A percentile compares a stretch with the other conserved stretches of the same genome.
phyloP scores from a whole-genome alignment of 306 rosid species.

The Vicia sativa region DNA sequence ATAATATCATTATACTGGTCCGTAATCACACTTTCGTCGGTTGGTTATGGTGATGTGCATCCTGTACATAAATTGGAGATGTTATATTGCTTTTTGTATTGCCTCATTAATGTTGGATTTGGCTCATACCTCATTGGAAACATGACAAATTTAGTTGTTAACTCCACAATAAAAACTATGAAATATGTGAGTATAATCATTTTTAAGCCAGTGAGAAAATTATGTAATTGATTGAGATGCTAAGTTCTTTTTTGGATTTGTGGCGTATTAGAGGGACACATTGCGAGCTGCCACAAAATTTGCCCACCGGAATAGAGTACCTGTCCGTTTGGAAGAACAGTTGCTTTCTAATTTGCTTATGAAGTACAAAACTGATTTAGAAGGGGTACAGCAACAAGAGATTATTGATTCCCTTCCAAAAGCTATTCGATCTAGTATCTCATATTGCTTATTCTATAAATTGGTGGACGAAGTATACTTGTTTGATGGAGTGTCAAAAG shows the following conservation, averaged over 20 bases:
- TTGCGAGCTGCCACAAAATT: slow-evolving; percentile 69
- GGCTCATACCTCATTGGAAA: slow-evolving; percentile 75
- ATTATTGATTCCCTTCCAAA: slow-evolving; percentile 76
- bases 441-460: slow-evolving; percentile 63
- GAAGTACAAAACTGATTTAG: slow-evolving; percentile 75
- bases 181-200: slow-evolving; percentile 62
- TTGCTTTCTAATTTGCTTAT: slow-evolving; percentile 79
- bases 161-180: slow-evolving; percentile 71
- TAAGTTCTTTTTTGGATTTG: slow-evolving; percentile 22
- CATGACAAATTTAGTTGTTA: slow-evolving; percentile 86
- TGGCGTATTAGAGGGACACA: slow-evolving; percentile 66
- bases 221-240: neutral
- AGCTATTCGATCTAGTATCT: slow-evolving; percentile 75
- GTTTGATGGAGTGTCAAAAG: slow-evolving; percentile 70
- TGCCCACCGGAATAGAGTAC: slow-evolving; percentile 65
- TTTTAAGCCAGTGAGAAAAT: slow-evolving; percentile 10
- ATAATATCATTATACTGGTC: slow-evolving; percentile 77
- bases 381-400: slow-evolving; percentile 90
- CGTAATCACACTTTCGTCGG: slow-evolving; percentile 59
- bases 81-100: slow-evolving; percentile 51
- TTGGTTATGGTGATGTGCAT: slow-evolving; percentile 89
- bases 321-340: slow-evolving; percentile 71
- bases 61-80: slow-evolving; percentile 64
- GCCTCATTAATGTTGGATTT: slow-evolving; percentile 63
- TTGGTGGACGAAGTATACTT: slow-evolving; percentile 64